phyloP scores from a whole-genome alignment of 192 early-diverging fungal genomes.

The Blastocladiella britannica region DNA sequence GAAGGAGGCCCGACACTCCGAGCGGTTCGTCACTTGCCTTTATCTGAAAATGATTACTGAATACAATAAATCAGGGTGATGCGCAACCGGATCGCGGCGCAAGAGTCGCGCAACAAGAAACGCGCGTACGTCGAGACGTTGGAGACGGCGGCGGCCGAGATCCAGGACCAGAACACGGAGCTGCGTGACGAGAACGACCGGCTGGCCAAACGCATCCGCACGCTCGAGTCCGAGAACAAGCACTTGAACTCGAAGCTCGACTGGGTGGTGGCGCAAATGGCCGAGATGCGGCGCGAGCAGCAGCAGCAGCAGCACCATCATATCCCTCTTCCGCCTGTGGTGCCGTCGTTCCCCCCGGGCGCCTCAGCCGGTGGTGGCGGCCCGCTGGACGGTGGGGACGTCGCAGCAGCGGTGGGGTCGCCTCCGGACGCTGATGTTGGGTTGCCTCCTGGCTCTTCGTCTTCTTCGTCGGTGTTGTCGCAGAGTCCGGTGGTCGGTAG shows the following conservation, averaged over 20 bases:
- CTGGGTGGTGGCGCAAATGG: neutral
- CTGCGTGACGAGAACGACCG: slow-evolving; percentile 25
- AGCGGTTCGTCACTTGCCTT: neutral
- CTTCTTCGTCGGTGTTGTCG: slow-evolving; percentile 5
- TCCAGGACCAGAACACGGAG: slow-evolving; percentile 27
- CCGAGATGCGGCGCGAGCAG: neutral
- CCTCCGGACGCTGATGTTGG: neutral
- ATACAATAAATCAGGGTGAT: slow-evolving; percentile 30
- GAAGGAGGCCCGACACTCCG: neutral
- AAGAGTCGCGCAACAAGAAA: slow-evolving; percentile 59
- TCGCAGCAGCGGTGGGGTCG: neutral
- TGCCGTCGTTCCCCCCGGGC: neutral
- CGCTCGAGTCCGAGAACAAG: slow-evolving; percentile 26
- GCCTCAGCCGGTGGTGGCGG: neutral
- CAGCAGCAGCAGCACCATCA: neutral
- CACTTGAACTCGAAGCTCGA: neutral
- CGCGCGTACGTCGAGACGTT: slow-evolving; percentile 29
- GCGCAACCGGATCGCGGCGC: slow-evolving; percentile 49
- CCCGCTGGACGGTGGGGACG: neutral
- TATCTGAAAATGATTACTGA: no score
- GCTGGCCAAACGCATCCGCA: slow-evolving; percentile 22
- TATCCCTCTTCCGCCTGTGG: neutral
- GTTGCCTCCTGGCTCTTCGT: no score
- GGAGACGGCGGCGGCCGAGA: slow-evolving; percentile 10
- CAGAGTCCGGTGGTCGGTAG: slow-evolving; percentile 14